Evolutionary conservation across 805 yeast genomes (phyloP), one percentile per base, ranked within the genome.

Genomic region (Starmera caribaea): DNA sequence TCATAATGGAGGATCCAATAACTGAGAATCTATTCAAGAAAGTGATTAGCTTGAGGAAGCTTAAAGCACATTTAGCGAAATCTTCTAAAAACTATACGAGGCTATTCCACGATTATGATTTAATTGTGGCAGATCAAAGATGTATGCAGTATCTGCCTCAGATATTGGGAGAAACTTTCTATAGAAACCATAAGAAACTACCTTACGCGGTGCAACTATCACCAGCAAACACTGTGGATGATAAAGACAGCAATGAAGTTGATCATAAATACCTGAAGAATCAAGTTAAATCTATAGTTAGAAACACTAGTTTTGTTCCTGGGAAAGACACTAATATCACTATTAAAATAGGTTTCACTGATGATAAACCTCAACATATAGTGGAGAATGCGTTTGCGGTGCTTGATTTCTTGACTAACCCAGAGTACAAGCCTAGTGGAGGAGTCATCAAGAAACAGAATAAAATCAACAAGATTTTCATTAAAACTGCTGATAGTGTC

Each of bases 201-300:
- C 95, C 95, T 3, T 72, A 69, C 46, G 73, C 81, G 68, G 55
- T 84, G 4, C 81, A 79, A 51, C 71, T 82, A 79, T 56, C 59
- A 5, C 58, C 46, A 35, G 53, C 49, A 14, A 45, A 41, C 2
- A 38, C 43, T 61, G 13, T 56, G 42, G 49, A 54, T 31, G 55
- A 57, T 9, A 63, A 66, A 32, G 72, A 74, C 42, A 71, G 72
- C 49, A 75, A 69, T 41, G 81, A 76, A 40, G 74, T 85, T 44
- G 92, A 86, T 45, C 71, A 83, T 0, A 66, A 68, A 35, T 81
- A 73, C 50, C 76, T 86, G 3, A 64, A 68, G 42, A 69, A 71
- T 7, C 95, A 86, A 57, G 61, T 84, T 44, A 73, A 70, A 50
- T 68, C 79, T 13, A 80, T 85, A 10, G 71, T 74, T 32, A 74